Percentiles rank a stretch among this genome's conserved stretches.
phyloP scores from a whole-genome alignment of 257 asterid species.

The Solanum chilense region DNA sequence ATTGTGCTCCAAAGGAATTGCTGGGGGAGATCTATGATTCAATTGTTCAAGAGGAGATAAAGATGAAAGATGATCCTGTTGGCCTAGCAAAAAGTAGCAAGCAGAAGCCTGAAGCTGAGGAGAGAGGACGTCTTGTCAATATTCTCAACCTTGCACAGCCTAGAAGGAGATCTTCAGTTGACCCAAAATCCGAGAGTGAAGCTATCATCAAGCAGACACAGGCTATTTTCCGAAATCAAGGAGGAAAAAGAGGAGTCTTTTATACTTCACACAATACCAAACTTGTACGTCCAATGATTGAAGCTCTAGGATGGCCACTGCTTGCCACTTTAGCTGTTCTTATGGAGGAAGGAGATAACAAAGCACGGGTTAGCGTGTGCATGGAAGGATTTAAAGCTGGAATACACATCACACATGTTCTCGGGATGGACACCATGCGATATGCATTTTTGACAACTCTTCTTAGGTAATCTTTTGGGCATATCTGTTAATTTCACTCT shows the following conservation, averaged over 20 bases:
- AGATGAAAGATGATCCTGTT: conserved; percentile 84
- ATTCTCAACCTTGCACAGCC: conserved; percentile 96
- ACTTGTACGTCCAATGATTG: conserved; percentile 91
- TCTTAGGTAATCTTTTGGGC: conserved; percentile 50
- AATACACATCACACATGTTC: conserved; percentile 85
- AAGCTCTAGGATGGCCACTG: conserved; percentile 98
- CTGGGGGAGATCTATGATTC: conserved; percentile 96
- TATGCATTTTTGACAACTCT: conserved; percentile 91
- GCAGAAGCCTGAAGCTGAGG: conserved; percentile 76
- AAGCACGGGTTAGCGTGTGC: conserved; percentile 75
- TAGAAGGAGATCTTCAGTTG: conserved; percentile 53
- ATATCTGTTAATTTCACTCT: background rate
- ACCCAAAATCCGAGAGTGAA: conserved; percentile 78
- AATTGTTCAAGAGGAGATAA: conserved; percentile 86
- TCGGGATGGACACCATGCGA: conserved; percentile 99
- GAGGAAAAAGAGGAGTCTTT: conserved; percentile 82
- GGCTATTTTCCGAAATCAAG: conserved; percentile 71
- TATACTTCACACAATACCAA: conserved; percentile 83
- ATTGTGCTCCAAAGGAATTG: conserved; percentile 86
- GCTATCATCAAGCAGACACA: conserved; percentile 77
- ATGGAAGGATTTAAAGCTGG: conserved; percentile 99
- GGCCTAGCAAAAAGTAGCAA: conserved; percentile 48
- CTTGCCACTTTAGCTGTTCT: conserved; percentile 98
- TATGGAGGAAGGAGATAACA: conserved; percentile 98
- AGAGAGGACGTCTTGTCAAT: conserved; percentile 67